Percentiles rank a stretch among this genome's conserved stretches.
Conservation (phyloP, 1,284 basidiomycete genomes). For the Puccinia triticina region DNA sequence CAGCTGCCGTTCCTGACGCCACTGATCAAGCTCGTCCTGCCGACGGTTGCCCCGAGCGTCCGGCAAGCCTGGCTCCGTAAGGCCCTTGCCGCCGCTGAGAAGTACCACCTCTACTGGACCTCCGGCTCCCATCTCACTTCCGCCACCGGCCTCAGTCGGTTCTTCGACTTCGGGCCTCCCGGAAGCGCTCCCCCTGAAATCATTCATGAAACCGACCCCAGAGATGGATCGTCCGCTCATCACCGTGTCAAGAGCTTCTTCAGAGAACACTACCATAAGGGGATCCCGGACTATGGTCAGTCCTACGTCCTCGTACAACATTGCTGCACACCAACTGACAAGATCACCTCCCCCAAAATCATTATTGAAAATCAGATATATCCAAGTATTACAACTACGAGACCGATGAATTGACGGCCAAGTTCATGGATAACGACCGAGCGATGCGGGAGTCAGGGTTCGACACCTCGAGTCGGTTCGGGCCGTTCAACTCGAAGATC, state of each 20-base stretch:
- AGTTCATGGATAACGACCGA: slow-evolving; percentile 49
- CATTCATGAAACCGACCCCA: slow-evolving; percentile 36
- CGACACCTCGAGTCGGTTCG: slow-evolving; percentile 40
- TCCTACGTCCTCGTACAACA: background rate
- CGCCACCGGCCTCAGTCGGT: slow-evolving; percentile 39
- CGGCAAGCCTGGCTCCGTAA: slow-evolving; percentile 6
- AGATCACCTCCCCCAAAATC: background rate
- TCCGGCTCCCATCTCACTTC: background rate
- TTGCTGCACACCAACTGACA: background rate
- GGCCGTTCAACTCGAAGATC: slow-evolving; percentile 45
- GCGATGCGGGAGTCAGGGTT: slow-evolving; percentile 48
- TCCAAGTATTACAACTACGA: slow-evolving; percentile 36
- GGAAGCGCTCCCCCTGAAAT: slow-evolving; percentile 43
- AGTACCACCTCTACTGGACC: slow-evolving; percentile 35
- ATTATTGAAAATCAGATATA: slow-evolving; percentile 12
- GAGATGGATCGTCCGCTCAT: slow-evolving; percentile 30
- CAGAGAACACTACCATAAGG: slow-evolving; percentile 4
- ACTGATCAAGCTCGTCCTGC: slow-evolving; percentile 35
- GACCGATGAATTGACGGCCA: slow-evolving; percentile 26
- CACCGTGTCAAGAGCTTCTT: slow-evolving; percentile 38
- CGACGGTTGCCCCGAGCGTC: background rate
- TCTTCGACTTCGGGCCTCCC: slow-evolving; percentile 38
- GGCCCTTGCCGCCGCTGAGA: slow-evolving; percentile 35
- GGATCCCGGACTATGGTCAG: slow-evolving; percentile 43
- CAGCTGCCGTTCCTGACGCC: slow-evolving; percentile 42